Evolutionary conservation across 1,284 basidiomycete genomes (phyloP).

Genomic region (Ceratobasidium sp.): DNA sequence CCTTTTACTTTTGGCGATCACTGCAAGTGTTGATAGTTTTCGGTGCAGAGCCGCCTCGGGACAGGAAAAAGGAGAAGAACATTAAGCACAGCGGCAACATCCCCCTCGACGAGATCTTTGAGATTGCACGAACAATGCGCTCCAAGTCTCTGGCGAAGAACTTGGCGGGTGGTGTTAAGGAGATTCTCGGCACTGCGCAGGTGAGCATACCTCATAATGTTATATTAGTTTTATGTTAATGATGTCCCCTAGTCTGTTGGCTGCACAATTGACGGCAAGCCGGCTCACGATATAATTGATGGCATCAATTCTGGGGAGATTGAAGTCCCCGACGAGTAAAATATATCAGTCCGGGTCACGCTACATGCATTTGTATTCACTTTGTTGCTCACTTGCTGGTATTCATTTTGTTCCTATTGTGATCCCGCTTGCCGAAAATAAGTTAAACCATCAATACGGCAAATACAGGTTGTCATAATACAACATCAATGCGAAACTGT

Average conservation of each 20-base stretch:
- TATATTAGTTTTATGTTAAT: background rate
- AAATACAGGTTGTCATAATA: background rate
- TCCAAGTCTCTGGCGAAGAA: conserved; percentile 95
- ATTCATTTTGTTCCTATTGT: conserved; percentile 31
- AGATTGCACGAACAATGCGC: conserved; percentile 97
- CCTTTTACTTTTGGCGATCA: background rate
- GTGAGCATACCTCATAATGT: conserved; percentile 48
- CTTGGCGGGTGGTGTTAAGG: conserved; percentile 90
- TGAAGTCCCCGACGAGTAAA: conserved; percentile 94
- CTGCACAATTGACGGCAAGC: conserved; percentile 95
- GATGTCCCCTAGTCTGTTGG: conserved; percentile 69
- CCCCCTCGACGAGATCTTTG: conserved; percentile 92
- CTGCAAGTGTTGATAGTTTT: background rate
- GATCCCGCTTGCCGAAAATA: background rate
- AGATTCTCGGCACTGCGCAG: conserved; percentile 94
- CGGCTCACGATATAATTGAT: conserved; percentile 96
- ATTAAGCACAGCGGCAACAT: conserved; percentile 98
- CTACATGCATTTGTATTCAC: conserved; percentile 38
- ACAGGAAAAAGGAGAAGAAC: conserved; percentile 99
- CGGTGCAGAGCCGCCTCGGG: conserved; percentile 91
- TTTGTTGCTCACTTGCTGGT: conserved; percentile 34
- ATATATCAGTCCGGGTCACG: conserved; percentile 13
- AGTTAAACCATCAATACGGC: background rate
- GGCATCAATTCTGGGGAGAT: conserved; percentile 95
- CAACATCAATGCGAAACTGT: conserved; percentile 1